These are phyloP conservation scores for Lactifluus hygrophoroides DNA, from an alignment of 768 basidiomycete genomes.

Conservation along the genomic window DNA sequence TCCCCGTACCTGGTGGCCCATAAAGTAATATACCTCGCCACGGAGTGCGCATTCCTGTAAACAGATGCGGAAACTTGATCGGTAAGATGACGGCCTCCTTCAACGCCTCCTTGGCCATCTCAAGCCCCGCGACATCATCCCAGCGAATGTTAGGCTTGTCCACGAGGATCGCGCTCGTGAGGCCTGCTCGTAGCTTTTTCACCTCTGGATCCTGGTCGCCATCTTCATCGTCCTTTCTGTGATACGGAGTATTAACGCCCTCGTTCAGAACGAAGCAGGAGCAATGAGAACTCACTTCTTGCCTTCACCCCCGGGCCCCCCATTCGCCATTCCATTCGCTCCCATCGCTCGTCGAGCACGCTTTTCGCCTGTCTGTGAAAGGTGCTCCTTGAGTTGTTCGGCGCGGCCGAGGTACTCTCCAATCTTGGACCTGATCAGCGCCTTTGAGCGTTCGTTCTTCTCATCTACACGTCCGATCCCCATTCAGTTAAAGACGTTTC, in stretches of 20 bases:
- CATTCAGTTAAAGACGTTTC: background rate
- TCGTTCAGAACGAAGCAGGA: background rate
- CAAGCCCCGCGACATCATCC: conserved; percentile 98
- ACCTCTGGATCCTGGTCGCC: conserved; percentile 86
- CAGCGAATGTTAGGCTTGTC: conserved; percentile 96
- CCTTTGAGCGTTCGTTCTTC: conserved; percentile 90
- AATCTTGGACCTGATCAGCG: conserved; percentile 79
- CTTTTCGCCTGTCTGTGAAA: conserved; percentile 59
- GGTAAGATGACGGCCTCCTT: conserved; percentile 99
- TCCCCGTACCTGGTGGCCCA: conserved; percentile 96
- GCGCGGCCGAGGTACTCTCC: conserved; percentile 87
- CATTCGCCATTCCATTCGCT: conserved; percentile 37
- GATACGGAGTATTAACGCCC: background rate
- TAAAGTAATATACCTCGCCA: conserved; percentile 96
- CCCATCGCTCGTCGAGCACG: conserved; percentile 42
- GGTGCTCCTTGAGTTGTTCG: conserved; percentile 83
- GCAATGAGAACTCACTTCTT: conserved; percentile 29
- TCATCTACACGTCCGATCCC: conserved; percentile 45
- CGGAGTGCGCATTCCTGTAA: conserved; percentile 96
- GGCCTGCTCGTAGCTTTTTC: conserved; percentile 91
- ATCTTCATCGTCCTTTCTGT: conserved; percentile 42
- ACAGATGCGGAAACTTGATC: conserved; percentile 97
- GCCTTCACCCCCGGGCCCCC: conserved; percentile 30
- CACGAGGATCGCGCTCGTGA: conserved; percentile 79
- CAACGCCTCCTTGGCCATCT: conserved; percentile 88